Conservation (phyloP, 352 stramenopile species). For the Phytopythium delawarense region DNA sequence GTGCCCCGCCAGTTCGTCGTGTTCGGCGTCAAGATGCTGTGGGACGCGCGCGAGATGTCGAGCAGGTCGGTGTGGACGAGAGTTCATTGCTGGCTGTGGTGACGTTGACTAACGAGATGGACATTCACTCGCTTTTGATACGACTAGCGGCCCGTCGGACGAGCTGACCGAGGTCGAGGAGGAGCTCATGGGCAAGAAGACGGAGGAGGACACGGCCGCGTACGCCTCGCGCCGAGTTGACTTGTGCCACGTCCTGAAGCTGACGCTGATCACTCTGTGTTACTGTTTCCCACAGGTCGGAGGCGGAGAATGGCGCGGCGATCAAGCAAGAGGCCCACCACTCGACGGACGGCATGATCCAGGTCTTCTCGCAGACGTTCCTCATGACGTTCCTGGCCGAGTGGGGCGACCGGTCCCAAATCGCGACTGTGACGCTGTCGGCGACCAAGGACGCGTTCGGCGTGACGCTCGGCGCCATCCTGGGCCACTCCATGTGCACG, state of each 20-base stretch:
- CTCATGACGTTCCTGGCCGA: constrained; percentile 98
- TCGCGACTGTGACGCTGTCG: constrained; percentile 98
- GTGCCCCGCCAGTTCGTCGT: constrained; percentile 90
- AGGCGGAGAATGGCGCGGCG: constrained; percentile 22
- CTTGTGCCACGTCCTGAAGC: background rate
- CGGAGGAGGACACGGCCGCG: constrained; percentile 50
- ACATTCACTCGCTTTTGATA: background rate
- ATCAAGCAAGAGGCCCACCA: constrained; percentile 17
- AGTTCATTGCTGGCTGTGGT: background rate
- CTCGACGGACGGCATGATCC: constrained; percentile 56
- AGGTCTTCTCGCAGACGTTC: constrained; percentile 93
- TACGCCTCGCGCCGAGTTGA: constrained; percentile 13
- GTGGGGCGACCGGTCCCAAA: constrained; percentile 98
- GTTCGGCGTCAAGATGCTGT: constrained; percentile 95
- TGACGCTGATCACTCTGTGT: background rate
- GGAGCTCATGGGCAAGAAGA: constrained; percentile 82
- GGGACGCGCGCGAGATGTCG: constrained; percentile 81
- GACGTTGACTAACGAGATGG: background rate
- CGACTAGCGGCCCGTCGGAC: constrained; percentile 60
- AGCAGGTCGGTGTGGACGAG: constrained; percentile 37
- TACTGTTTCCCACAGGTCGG: background rate
- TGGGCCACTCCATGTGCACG: constrained; percentile 98
- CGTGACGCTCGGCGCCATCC: constrained; percentile 94
- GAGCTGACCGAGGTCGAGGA: constrained; percentile 82
- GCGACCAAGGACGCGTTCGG: constrained; percentile 94